These are phyloP conservation scores for Podila minutissima DNA, from an alignment of 192 early-diverging fungal species.

Conservation along the genomic window DNA sequence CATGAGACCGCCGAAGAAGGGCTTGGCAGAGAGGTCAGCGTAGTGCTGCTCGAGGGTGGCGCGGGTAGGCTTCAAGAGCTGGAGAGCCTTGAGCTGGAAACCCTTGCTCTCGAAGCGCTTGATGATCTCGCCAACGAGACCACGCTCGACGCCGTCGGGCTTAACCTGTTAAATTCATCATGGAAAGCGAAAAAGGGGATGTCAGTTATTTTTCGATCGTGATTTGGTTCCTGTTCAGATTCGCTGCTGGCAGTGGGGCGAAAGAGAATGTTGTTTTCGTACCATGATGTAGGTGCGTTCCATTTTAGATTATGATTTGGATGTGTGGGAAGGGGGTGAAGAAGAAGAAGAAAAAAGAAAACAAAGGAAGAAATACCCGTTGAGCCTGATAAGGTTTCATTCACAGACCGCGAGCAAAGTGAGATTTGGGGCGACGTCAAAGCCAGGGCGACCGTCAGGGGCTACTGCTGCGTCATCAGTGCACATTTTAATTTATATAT, in stretches of 20 bases:
- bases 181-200: neutral
- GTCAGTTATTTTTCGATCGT: too few species aligned
- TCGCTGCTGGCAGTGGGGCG: neutral
- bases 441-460: too few species aligned
- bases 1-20: constrained; percentile 91
- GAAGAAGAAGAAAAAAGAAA: constrained; percentile 28
- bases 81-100: constrained; percentile 91
- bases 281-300: constrained; percentile 56
- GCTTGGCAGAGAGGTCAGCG: constrained; percentile 82
- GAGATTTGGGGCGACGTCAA: too few species aligned
- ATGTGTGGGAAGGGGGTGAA: constrained; percentile 17
- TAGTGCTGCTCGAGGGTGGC: constrained; percentile 87
- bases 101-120: constrained; percentile 88
- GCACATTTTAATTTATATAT: too few species aligned
- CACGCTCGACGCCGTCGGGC: constrained; percentile 89
- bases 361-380: constrained; percentile 13
- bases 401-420: too few species aligned
- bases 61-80: constrained; percentile 71
- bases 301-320: constrained; percentile 29
- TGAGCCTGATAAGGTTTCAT: too few species aligned
- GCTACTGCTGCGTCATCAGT: too few species aligned
- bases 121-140: constrained; percentile 89
- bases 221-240: neutral
- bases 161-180: constrained; percentile 61
- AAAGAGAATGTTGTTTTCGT: neutral